Percentiles rank a stretch among this genome's conserved stretches.
Conservation (phyloP, 139 green algal genomes). For the Tetraselmis striata region DNA sequence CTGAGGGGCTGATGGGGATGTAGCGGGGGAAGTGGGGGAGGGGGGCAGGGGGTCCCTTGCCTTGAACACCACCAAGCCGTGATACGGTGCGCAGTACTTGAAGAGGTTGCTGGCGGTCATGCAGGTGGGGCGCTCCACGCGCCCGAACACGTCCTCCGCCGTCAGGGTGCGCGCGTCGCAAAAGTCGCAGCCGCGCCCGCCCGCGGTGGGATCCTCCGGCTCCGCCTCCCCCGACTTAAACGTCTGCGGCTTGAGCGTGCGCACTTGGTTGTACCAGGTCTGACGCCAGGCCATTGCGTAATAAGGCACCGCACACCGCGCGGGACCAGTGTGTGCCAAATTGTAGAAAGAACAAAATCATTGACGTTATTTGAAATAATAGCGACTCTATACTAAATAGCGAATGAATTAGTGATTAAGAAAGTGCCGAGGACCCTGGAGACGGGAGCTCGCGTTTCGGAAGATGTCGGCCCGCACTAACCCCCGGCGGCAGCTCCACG, state of each 20-base stretch:
- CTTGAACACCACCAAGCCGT: slow-evolving; percentile 75
- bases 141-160: slow-evolving; percentile 46
- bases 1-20: no score
- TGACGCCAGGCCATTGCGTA: no score
- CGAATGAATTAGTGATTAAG: no score
- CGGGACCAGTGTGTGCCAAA: no score
- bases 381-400: no score
- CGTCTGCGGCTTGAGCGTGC: slow-evolving; percentile 64
- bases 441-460: no score
- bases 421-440: no score
- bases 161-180: slow-evolving; percentile 58
- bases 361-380: no score
- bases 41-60: slow-evolving; percentile 66
- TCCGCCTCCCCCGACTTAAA: slow-evolving; percentile 19
- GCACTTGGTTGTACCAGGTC: slow-evolving; percentile 60
- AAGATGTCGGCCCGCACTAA: no score
- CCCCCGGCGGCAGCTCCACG: no score
- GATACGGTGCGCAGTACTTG: slow-evolving; percentile 65
- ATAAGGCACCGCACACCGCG: no score
- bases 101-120: slow-evolving; percentile 80
- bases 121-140: slow-evolving; percentile 13
- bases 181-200: slow-evolving; percentile 63
- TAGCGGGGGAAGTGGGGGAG: not conserved
- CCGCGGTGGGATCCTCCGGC: slow-evolving; percentile 35
- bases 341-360: no score